Evolutionary conservation across 2,329 filamentous ascomycete genomes (phyloP).

Genomic region (Colletotrichum sp.): DNA sequence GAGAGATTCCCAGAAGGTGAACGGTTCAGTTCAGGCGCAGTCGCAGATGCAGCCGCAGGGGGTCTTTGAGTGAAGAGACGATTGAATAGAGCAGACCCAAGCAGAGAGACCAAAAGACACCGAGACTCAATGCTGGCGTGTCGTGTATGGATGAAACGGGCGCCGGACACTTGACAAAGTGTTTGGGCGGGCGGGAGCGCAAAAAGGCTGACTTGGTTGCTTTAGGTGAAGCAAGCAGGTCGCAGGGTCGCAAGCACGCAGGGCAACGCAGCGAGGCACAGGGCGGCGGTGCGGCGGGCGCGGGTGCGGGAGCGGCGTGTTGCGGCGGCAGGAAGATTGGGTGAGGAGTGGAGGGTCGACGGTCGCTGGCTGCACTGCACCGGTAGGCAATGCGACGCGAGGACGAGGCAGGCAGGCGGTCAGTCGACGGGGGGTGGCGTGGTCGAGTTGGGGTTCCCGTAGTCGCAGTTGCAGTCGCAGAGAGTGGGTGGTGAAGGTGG

Average conservation of each 20-base stretch:
- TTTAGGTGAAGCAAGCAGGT: neutral
- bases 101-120: neutral
- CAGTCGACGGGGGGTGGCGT: neutral
- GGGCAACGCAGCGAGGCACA: neutral
- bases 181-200: neutral
- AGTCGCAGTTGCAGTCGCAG: neutral
- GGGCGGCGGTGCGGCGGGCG: neutral
- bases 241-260: neutral
- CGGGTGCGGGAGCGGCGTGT: neutral
- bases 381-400: neutral
- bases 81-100: neutral
- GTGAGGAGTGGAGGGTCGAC: neutral
- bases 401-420: neutral
- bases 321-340: neutral
- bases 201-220: neutral
- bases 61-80: neutral
- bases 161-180: neutral
- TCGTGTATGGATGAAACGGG: conserved; percentile 16
- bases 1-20: neutral
- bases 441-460: neutral
- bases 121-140: conserved; percentile 1
- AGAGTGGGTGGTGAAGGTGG: neutral
- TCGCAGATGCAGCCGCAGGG: neutral
- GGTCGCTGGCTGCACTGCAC: neutral
- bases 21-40: neutral